Base-by-base conservation (phyloP, 345 rosid genomes). In the Ceriops zippeliana region DNA sequence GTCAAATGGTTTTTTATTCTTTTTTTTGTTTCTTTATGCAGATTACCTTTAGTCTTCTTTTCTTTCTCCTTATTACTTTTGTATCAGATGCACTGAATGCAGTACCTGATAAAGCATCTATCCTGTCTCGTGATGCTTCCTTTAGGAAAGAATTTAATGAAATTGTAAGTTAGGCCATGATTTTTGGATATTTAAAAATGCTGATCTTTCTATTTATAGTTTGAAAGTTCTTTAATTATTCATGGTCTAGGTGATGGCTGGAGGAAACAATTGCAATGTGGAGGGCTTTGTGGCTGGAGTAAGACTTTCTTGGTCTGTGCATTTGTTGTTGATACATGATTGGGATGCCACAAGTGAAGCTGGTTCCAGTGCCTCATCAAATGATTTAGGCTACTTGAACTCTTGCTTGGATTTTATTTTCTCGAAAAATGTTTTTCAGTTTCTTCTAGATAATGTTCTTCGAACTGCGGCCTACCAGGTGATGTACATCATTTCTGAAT, bases 271-370 rank as follows among this genome's bases (percentile, higher is more conserved):
- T 78, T 80, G 75, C 66, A 74, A 52, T 63, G 81, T 79, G 68
- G 95, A 93, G 81, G 88, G 92, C 75, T 89, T 91, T 81, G 78
- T 88, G 61, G 91, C 89, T 70, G 85, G 90, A 26, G 75, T 87
- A 80, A 84, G 95, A 78, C 90, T 93, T 80, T 95, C 92, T 66
- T 93, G 97, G 97, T 84, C 84, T 77, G 95, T 89, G 58, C 95
- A 89, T 85, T 78, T 89, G 84, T 85, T 93, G 90, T 64, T 93
- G 65, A 83, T 86, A 80, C 77, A 83, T 72, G 97, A 93, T 73
- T 86, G 80, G 53, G 72, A 77, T 75, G 74, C 85, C 69, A 73
- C 83, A 73, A 80, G 76, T 79, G 98, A 88, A 65, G 76, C 85
- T 58, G 65, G 77, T 70, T 78, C 88, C 63, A 79, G 69, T 77